phyloP scores from a whole-genome alignment of 345 rosid genomes.

The Dovyalis caffra region DNA sequence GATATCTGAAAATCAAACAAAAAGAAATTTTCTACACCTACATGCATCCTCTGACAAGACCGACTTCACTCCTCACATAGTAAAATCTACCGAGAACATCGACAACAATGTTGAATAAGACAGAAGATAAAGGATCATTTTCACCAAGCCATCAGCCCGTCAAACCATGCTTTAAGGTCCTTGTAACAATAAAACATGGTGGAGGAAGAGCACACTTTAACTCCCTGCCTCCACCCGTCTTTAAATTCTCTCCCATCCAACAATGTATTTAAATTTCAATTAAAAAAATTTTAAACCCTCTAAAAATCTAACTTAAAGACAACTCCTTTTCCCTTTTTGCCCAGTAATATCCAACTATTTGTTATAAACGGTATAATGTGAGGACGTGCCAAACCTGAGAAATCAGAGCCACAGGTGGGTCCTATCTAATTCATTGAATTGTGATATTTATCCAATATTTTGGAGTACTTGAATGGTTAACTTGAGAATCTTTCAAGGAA shows the following conservation, averaged over 20 bases:
- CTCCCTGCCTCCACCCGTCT: neutral
- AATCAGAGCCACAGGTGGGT: too few species aligned
- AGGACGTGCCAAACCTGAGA: neutral
- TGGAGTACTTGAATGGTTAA: neutral
- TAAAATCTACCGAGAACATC: neutral
- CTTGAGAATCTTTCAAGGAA: neutral
- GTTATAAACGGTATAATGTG: too few species aligned
- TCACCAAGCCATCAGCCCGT: neutral
- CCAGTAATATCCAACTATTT: neutral
- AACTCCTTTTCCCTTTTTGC: neutral
- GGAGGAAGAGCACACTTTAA: neutral
- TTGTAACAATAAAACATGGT: neutral
- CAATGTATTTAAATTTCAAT: neutral
- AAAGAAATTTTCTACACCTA: neutral
- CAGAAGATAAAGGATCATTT: neutral
- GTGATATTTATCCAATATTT: neutral
- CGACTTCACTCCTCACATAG: neutral
- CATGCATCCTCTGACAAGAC: neutral
- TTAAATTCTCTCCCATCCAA: neutral
- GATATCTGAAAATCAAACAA: neutral
- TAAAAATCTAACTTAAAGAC: neutral
- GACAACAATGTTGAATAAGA: neutral
- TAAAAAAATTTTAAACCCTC: neutral
- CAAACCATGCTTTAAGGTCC: neutral
- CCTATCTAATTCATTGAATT: neutral